phyloP scores from a whole-genome alignment of 768 basidiomycete genomes.

The Collybia nuda region DNA sequence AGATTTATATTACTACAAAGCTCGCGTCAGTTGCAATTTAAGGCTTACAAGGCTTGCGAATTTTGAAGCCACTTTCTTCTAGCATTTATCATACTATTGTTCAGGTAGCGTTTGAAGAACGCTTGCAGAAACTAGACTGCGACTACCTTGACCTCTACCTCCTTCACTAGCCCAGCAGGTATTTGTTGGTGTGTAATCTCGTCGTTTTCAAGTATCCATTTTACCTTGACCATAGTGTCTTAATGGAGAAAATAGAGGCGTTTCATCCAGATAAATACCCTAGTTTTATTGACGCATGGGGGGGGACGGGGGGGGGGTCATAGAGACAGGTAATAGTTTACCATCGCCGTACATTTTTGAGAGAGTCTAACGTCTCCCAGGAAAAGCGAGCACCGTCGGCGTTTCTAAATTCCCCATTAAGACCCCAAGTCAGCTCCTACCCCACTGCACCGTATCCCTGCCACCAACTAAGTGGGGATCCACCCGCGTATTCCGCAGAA shows the following conservation, averaged over 20 bases:
- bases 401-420: conserved; percentile 59
- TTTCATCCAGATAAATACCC: conserved; percentile 22
- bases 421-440: conserved; percentile 35
- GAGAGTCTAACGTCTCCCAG: neutral
- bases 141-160: conserved; percentile 43
- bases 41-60: too few relatives aligned
- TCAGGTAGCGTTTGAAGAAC: conserved; percentile 33
- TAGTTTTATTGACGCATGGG: conserved; percentile 25
- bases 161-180: conserved; percentile 13
- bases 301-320: conserved; percentile 27
- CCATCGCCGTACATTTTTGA: neutral
- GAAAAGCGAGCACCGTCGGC: conserved; percentile 45
- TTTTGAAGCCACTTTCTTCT: conserved; percentile 4
- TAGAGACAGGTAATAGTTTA: conserved; percentile 20
- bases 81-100: conserved; percentile 30
- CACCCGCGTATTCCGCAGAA: conserved; percentile 57
- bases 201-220: conserved; percentile 11
- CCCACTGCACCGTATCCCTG: conserved; percentile 47
- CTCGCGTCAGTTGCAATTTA: conserved; percentile 26
- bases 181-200: conserved; percentile 13
- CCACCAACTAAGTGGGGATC: conserved; percentile 54
- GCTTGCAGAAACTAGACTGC: conserved; percentile 31
- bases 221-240: conserved; percentile 22
- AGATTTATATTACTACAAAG: conserved; percentile 53
- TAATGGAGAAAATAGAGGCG: conserved; percentile 42